Evolutionary conservation across 2,329 filamentous ascomycete genomes (phyloP), one percentile per base, ranked within the genome.

Genomic region (Colletotrichum magnum): DNA sequence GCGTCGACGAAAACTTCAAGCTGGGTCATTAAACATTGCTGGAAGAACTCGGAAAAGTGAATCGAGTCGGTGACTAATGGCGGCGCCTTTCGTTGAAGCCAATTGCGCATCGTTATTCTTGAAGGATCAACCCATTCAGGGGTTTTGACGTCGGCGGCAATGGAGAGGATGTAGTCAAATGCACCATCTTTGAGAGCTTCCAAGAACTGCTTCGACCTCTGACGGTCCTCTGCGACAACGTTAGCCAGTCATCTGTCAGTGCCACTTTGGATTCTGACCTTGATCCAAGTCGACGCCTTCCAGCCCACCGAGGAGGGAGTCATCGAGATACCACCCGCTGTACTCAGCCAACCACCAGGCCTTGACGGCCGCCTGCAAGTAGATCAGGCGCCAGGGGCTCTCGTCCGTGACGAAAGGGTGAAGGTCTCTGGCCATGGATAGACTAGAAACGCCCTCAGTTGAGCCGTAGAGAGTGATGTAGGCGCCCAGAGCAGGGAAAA

Each of bases 341-440:
- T 98, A 98, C 76, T 98, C 94, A 39, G 94, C 92, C 54, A 98
- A 87, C 96, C 96, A 99, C 87, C 93, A 94, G 5, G 92, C 89
- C 63, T 89, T 88, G 13, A 95, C 87, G 4, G 94, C 92, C 53
- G 95, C 93, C 74, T 95, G 92, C 13, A 98, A 87, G 73, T 91
- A 92, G 16, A 91, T 85, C 47, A 97, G 79, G 24, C 87, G 85
- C 93, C 94, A 97, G 16, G 86, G 82, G 50, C 91, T 84, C 69
- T 90, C 89, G 58, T 94, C 92, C 53, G 88, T 83, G 24, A 98
- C 85, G 43, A 89, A 84, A 15, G 86, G 81, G 76, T 97, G 90
- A 1, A 98, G 81, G 47, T 89, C 85, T 72, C 92, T 88, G 13
- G 93, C 93, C 73, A 94, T 89, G 59, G 86, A 85, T 24, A 95